A percentile compares a stretch with the other conserved stretches of the same genome.
Conservation (phyloP, 2,329 filamentous ascomycete species). For the Magnaporthiopsis poae region DNA sequence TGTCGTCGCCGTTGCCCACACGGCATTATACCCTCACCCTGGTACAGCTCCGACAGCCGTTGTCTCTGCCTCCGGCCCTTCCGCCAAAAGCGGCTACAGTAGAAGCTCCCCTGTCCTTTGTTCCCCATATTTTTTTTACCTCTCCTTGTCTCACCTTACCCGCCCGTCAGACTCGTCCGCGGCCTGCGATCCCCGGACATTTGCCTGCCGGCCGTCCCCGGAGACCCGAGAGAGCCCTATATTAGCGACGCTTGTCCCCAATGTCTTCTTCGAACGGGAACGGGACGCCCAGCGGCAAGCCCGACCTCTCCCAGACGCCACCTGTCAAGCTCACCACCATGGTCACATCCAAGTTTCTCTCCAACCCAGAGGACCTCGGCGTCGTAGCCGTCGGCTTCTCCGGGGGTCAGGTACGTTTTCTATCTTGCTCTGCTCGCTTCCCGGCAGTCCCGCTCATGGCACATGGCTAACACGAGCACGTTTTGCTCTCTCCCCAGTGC, state of each 20-base stretch:
- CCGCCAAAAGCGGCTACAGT: not conserved
- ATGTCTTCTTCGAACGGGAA: slow-evolving; percentile 11
- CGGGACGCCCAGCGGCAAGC: not conserved
- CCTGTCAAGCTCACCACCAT: slow-evolving; percentile 42
- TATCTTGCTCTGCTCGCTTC: too few species aligned
- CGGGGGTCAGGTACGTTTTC: slow-evolving; percentile 69
- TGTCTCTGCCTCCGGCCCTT: not conserved
- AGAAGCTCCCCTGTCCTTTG: not conserved
- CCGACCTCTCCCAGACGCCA: slow-evolving; percentile 6
- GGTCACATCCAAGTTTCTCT: slow-evolving; percentile 64
- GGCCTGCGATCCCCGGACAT: not conserved
- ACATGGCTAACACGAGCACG: slow-evolving; percentile 10
- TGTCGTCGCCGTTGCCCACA: too few species aligned
- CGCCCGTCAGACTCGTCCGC: not conserved
- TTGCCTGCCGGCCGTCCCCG: too few species aligned
- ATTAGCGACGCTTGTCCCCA: slow-evolving; percentile 3
- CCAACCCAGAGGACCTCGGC: slow-evolving; percentile 68
- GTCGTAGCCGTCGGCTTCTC: slow-evolving; percentile 94
- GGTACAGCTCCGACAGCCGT: too few species aligned
- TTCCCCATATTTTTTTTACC: not conserved
- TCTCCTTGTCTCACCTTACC: not conserved
- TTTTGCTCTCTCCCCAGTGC: slow-evolving; percentile 41
- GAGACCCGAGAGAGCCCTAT: not conserved
- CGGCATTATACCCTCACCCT: too few species aligned
- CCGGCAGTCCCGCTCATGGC: not conserved